phyloP scores from a whole-genome alignment of 129 eudicot genomes.

The Pseudognaphalium luteoalbum region DNA sequence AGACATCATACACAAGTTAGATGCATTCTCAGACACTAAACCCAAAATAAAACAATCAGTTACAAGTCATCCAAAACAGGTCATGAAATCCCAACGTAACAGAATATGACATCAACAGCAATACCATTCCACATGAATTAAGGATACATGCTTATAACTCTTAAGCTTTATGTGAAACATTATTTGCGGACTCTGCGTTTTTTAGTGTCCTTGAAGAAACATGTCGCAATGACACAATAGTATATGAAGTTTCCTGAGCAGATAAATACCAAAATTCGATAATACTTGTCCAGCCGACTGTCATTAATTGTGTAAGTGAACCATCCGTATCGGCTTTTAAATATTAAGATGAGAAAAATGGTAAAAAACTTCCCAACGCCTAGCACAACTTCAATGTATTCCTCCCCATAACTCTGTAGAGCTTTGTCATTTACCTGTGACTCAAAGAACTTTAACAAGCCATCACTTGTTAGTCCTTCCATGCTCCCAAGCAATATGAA shows the following conservation, averaged over 20 bases:
- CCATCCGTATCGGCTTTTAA: background rate
- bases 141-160: too few species aligned
- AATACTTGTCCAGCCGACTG: constrained; percentile 9
- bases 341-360: background rate
- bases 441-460: background rate
- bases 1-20: too few species aligned
- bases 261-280: background rate
- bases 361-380: background rate
- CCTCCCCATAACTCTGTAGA: background rate
- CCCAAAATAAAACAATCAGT: too few species aligned
- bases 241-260: background rate
- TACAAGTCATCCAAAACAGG: too few species aligned
- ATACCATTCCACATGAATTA: too few species aligned
- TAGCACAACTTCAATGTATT: constrained; percentile 2
- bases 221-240: constrained; percentile 2
- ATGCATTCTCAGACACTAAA: too few species aligned
- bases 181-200: too few species aligned
- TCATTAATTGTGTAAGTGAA: background rate
- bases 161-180: too few species aligned
- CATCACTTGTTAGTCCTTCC: constrained; percentile 11
- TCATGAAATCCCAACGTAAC: too few species aligned
- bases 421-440: background rate
- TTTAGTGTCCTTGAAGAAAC: too few species aligned
- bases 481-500: constrained; percentile 10
- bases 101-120: too few species aligned